Percentiles rank a stretch among this genome's conserved stretches.
These are phyloP conservation scores for Phytophthora tentaculata DNA, from an alignment of 352 stramenopile species.

Conservation along the genomic window DNA sequence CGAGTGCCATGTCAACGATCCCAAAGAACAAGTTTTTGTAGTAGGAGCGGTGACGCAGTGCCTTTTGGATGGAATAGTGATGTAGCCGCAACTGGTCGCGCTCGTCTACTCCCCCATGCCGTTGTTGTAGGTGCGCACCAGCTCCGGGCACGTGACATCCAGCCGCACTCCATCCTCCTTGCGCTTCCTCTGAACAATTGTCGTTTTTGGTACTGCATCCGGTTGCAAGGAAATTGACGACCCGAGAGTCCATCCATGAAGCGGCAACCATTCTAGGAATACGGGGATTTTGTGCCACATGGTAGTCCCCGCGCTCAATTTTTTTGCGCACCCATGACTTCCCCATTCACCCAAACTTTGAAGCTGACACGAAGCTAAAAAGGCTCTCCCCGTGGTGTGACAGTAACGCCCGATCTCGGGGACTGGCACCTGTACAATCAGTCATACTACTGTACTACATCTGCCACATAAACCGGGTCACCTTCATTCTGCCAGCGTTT, in stretches of 20 bases:
- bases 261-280: not conserved
- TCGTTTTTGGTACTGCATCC: slow-evolving; percentile 7
- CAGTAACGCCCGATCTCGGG: too few species aligned
- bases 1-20: slow-evolving; percentile 31
- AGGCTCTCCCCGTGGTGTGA: too few species aligned
- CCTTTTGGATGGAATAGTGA: slow-evolving; percentile 26
- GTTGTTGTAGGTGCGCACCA: slow-evolving; percentile 8
- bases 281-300: not conserved
- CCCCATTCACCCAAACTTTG: too few species aligned
- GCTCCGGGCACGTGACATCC: not conserved
- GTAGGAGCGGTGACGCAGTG: slow-evolving; percentile 19
- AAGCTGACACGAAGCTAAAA: too few species aligned
- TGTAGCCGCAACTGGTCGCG: slow-evolving; percentile 24
- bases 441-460: too few species aligned
- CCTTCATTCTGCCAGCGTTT: too few species aligned
- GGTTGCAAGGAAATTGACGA: slow-evolving; percentile 5
- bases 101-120: slow-evolving; percentile 19
- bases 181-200: not conserved
- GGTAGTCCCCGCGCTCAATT: not conserved
- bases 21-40: slow-evolving; percentile 34
- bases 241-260: not conserved
- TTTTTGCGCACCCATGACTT: too few species aligned
- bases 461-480: too few species aligned
- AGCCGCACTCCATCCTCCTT: not conserved
- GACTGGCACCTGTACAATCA: too few species aligned